Percentiles rank a stretch among this genome's conserved stretches.
phyloP scores from a whole-genome alignment of 768 basidiomycete genomes.

The Suillus americanus region DNA sequence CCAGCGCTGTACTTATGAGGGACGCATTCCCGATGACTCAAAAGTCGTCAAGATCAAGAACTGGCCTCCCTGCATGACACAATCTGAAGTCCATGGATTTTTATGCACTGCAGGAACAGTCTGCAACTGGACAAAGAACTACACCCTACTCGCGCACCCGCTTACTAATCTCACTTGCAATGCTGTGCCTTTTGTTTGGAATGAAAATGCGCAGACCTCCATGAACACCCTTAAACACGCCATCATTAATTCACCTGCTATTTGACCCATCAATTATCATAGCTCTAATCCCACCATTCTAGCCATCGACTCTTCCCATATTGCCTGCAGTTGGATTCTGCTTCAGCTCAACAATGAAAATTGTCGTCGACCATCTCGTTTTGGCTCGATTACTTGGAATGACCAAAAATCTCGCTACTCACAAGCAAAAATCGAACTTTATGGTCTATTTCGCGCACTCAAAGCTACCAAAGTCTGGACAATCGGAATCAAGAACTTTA shows the following conservation, averaged over 20 bases:
- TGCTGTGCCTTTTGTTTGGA: no score
- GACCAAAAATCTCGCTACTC: slow-evolving; percentile 10
- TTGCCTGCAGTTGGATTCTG: slow-evolving; percentile 34
- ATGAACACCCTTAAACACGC: slow-evolving; percentile 22
- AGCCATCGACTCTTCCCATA: slow-evolving; percentile 27
- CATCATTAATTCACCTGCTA: slow-evolving; percentile 23
- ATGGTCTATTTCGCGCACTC: slow-evolving; percentile 24
- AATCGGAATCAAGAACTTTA: slow-evolving; percentile 20
- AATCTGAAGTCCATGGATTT: slow-evolving; percentile 29
- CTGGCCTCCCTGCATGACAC: slow-evolving; percentile 20
- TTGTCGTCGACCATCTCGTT: slow-evolving; percentile 26
- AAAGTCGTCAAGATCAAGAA: slow-evolving; percentile 9
- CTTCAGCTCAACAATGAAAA: slow-evolving; percentile 23
- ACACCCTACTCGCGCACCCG: slow-evolving; percentile 18
- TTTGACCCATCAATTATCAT: slow-evolving; percentile 34
- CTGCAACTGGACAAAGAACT: slow-evolving; percentile 33
- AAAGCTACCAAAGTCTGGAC: slow-evolving; percentile 9
- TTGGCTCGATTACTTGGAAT: slow-evolving; percentile 39
- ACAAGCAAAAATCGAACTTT: slow-evolving; percentile 29
- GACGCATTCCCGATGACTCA: slow-evolving; percentile 27
- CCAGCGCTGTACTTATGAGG: slow-evolving; percentile 25
- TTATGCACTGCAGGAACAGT: slow-evolving; percentile 28
- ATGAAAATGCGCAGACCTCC: no score
- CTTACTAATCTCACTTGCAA: slow-evolving; percentile 14
- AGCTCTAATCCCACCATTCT: slow-evolving; percentile 23